Evolutionary conservation across 2,329 filamentous ascomycete genomes (phyloP).

Genomic region (Coleophoma cylindrospora): DNA sequence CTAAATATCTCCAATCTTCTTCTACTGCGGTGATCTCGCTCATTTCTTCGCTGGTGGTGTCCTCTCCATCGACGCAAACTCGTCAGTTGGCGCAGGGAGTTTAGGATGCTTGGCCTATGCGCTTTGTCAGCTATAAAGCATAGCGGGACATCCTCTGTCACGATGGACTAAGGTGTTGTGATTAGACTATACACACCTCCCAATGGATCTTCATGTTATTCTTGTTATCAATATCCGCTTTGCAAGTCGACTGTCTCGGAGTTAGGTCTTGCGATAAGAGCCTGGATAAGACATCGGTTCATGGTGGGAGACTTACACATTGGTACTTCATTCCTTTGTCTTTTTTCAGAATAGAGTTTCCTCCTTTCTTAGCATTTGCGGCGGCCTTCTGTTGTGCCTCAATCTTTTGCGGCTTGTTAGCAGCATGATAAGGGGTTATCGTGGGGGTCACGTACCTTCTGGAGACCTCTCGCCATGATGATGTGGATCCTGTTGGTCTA

Average conservation of each 20-base stretch:
- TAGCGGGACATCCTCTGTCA: neutral
- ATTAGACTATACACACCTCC: neutral
- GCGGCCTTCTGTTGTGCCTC: neutral
- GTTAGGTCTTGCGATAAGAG: neutral
- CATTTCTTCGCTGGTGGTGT: neutral
- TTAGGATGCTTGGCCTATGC: slow-evolving; percentile 1
- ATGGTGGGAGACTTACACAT: neutral
- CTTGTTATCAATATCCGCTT: neutral
- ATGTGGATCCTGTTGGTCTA: neutral
- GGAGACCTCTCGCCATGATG: neutral
- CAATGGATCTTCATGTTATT: slow-evolving; percentile 1
- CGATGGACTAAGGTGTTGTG: neutral
- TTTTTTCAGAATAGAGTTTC: neutral
- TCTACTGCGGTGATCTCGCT: neutral
- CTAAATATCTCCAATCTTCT: no score
- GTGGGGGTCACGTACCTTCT: neutral
- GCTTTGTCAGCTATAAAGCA: neutral
- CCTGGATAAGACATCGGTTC: neutral
- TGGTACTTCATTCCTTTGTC: neutral
- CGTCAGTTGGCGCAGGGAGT: neutral
- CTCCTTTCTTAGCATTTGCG: neutral
- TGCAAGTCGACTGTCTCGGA: neutral
- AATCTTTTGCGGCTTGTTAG: neutral
- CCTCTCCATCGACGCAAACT: neutral
- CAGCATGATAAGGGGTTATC: neutral